Percentiles rank a stretch among this genome's conserved stretches.
Conservation (phyloP, 2,329 filamentous ascomycete genomes). For the Colletotrichum zoysiae region DNA sequence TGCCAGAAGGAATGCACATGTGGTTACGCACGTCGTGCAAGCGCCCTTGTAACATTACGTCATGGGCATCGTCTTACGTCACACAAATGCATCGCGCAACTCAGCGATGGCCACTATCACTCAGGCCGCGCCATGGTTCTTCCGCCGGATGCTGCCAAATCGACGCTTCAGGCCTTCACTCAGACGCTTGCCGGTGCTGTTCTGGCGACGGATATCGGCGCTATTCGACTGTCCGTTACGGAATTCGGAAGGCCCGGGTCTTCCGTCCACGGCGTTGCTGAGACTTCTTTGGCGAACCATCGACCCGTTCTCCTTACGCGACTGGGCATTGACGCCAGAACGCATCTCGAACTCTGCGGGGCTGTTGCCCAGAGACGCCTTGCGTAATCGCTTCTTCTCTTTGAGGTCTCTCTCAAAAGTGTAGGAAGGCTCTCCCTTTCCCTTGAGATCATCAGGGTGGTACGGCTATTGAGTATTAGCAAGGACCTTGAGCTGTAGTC, state of each 20-base stretch:
- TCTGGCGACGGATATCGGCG: constrained; percentile 52
- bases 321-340: constrained; percentile 46
- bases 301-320: constrained; percentile 44
- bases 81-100: background rate
- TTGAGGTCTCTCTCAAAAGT: constrained; percentile 77
- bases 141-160: constrained; percentile 65
- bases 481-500: background rate
- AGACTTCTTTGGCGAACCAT: constrained; percentile 58
- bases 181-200: constrained; percentile 59
- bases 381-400: constrained; percentile 61
- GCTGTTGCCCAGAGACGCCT: constrained; percentile 46
- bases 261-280: constrained; percentile 53
- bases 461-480: constrained; percentile 66
- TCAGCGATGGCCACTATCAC: background rate
- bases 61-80: background rate
- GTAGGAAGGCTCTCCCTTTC: constrained; percentile 83
- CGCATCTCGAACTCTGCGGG: constrained; percentile 64
- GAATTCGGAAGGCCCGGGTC: constrained; percentile 42
- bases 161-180: constrained; percentile 66
- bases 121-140: constrained; percentile 49
- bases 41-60: constrained; percentile 8
- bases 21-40: background rate
- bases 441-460: constrained; percentile 81
- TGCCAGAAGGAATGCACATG: background rate
- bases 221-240: constrained; percentile 44